These are phyloP conservation scores for Solanum paucissectum DNA, from an alignment of 257 asterid species.

Conservation along the genomic window DNA sequence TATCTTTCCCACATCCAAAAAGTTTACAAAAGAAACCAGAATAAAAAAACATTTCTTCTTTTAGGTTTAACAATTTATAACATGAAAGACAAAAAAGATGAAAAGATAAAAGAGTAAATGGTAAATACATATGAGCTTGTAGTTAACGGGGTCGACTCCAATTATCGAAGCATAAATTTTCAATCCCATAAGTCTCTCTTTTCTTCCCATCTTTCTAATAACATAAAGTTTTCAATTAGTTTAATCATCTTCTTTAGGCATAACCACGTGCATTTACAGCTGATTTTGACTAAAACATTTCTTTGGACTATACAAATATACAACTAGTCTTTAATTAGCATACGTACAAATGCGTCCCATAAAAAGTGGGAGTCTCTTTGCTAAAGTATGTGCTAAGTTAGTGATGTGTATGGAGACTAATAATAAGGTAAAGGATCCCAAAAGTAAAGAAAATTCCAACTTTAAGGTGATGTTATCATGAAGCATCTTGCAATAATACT, in stretches of 20 bases:
- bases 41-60: not conserved
- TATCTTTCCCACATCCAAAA: not conserved
- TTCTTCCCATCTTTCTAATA: not conserved
- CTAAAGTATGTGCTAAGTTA: constrained; percentile 12
- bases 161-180: constrained; percentile 2
- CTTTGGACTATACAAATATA: not conserved
- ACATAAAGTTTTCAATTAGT: not conserved
- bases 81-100: not conserved
- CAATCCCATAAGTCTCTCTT: not conserved
- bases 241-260: not conserved
- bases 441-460: not conserved
- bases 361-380: constrained; percentile 7
- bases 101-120: not conserved
- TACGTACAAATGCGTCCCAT: not conserved
- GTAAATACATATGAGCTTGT: not conserved
- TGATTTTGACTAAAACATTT: constrained; percentile 8
- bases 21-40: not conserved
- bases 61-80: not conserved
- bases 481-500: constrained; percentile 3
- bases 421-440: not conserved
- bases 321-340: not conserved
- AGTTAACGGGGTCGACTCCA: not conserved
- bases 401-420: constrained; percentile 11
- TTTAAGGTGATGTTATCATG: not conserved
- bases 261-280: constrained; percentile 33